Conservation (phyloP, 768 basidiomycete genomes). For the Tephrocybe sp. region DNA sequence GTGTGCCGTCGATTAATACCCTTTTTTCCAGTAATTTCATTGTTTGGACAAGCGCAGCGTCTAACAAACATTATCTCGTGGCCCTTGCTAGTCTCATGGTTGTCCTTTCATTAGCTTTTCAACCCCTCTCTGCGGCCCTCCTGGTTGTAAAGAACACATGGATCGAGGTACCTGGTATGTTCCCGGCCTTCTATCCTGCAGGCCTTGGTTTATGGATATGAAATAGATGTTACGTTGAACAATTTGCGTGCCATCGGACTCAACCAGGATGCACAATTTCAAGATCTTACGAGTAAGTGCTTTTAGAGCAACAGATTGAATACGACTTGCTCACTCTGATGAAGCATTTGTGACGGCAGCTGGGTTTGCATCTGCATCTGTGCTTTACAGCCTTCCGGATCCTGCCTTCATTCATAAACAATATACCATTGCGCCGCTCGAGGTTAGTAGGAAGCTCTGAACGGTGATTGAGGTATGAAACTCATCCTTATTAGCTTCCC, state of each 20-base stretch:
- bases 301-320: neutral
- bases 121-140: slow-evolving; percentile 53
- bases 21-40: slow-evolving; percentile 40
- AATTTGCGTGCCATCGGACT: slow-evolving; percentile 40
- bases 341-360: slow-evolving; percentile 54
- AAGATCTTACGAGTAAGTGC: slow-evolving; percentile 46
- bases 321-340: neutral
- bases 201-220: neutral
- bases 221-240: slow-evolving; percentile 34
- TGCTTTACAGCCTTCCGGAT: slow-evolving; percentile 43
- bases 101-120: slow-evolving; percentile 45
- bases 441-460: slow-evolving; percentile 29
- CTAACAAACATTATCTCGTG: slow-evolving; percentile 52
- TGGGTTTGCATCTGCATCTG: slow-evolving; percentile 51
- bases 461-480: neutral
- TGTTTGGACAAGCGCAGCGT: slow-evolving; percentile 45
- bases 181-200: neutral
- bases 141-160: slow-evolving; percentile 48
- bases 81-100: slow-evolving; percentile 48
- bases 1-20: neutral
- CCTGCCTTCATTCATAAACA: slow-evolving; percentile 45
- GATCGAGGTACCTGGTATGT: slow-evolving; percentile 39
- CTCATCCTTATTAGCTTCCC: slow-evolving; percentile 32
- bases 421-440: slow-evolving; percentile 48
- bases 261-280: slow-evolving; percentile 44